Percentiles rank a stretch among this genome's conserved stretches.
Conservation (phyloP, 352 stramenopile species). For the Globisporangium takayamanum region DNA sequence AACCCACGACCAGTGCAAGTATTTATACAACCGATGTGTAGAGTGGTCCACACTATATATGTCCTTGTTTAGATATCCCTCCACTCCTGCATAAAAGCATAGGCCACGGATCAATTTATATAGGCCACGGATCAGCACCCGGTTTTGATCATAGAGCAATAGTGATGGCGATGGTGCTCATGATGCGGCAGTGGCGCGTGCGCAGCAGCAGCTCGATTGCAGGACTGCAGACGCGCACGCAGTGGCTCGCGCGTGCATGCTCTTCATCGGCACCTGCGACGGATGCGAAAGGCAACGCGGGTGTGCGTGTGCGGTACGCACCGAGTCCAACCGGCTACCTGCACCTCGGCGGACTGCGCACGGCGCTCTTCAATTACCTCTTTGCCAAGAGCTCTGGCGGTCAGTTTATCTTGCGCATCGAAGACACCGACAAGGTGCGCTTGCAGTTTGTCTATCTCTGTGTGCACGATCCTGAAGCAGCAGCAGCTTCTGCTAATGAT, state of each 20-base stretch:
- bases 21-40: no score
- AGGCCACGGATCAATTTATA: no score
- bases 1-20: no score
- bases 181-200: slow-evolving; percentile 7
- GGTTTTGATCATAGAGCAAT: neutral
- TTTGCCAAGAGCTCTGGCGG: slow-evolving; percentile 82
- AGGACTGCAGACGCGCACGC: slow-evolving; percentile 1
- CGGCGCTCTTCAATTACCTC: slow-evolving; percentile 91
- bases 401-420: slow-evolving; percentile 88
- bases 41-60: no score
- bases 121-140: no score
- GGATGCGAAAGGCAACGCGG: neutral
- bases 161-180: neutral
- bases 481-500: neutral
- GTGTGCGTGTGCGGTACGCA: slow-evolving; percentile 81
- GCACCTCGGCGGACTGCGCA: slow-evolving; percentile 88
- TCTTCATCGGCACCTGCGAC: neutral
- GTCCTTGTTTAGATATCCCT: no score
- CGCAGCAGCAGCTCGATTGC: neutral
- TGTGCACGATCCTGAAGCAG: neutral
- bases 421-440: slow-evolving; percentile 87
- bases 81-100: no score
- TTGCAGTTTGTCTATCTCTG: neutral
- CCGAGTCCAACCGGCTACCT: slow-evolving; percentile 88
- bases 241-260: neutral